A percentile compares a stretch with the other conserved stretches of the same genome.
phyloP scores from a whole-genome alignment of 140 eudicot genomes.

The Flaveria floridana region DNA sequence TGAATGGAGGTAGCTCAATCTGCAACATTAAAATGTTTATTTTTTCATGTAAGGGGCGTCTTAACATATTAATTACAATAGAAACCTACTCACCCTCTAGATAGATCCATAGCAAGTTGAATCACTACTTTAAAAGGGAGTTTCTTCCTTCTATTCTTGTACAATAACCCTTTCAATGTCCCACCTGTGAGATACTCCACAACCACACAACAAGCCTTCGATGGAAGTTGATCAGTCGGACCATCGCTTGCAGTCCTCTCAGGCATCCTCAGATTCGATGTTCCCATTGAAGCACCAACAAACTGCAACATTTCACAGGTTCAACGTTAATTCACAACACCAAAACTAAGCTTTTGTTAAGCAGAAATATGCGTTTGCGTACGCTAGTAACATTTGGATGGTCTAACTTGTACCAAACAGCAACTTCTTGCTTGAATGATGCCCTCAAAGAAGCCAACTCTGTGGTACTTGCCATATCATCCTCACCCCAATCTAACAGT shows the following conservation, averaged over 20 bases:
- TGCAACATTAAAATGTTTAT: conserved; percentile 30
- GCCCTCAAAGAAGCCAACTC: conserved; percentile 79
- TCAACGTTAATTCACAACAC: conserved; percentile 12
- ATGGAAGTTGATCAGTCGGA: conserved; percentile 49
- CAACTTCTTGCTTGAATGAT: conserved; percentile 84
- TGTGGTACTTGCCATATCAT: conserved; percentile 65
- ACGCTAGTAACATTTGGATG: conserved; percentile 83
- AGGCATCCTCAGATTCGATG: conserved; percentile 83
- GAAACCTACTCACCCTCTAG: conserved; percentile 78
- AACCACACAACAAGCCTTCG: conserved; percentile 86
- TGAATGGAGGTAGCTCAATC: conserved; percentile 75
- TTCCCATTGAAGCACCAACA: conserved; percentile 98
- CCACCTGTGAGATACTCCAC: conserved; percentile 85
- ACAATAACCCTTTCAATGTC: conserved; percentile 59
- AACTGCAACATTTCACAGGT: conserved; percentile 46
- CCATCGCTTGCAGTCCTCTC: conserved; percentile 49
- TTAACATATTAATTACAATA: neutral
- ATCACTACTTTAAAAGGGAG: conserved; percentile 68
- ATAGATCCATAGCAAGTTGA: conserved; percentile 82
- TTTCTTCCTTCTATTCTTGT: conserved; percentile 66
- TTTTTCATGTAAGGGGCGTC: neutral
- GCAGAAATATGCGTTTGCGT: conserved; percentile 21
- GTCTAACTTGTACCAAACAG: conserved; percentile 86
- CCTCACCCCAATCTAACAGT: conserved; percentile 96
- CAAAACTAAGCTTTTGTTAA: neutral